Evolutionary conservation across 768 basidiomycete species (phyloP), one percentile per base, ranked within the genome.

Genomic region (Xanthoconium stramineum): DNA sequence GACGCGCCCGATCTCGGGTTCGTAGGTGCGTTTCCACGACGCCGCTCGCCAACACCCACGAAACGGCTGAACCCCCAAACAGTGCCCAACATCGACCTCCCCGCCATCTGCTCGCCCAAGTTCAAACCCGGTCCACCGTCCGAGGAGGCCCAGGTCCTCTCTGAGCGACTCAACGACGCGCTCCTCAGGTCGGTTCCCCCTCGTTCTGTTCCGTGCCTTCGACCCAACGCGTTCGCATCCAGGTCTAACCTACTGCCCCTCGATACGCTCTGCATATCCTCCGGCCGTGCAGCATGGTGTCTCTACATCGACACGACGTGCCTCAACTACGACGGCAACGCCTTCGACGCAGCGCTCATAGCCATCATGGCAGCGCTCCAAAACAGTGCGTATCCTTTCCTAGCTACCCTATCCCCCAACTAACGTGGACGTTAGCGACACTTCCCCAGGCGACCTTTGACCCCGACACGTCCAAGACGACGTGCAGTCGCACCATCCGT

Each of bases 281-380:
- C 83, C 0, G 85, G 84, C 4, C 91, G 88, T 67, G 81, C 92
- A 0, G 94, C 78, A 0, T 99, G 94, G 94, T 88, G 89, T 30
- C 79, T 98, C n/a, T 98, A 98, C 66, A 80, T 98, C 62, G 97
- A 99, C 61, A 84, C 91, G 30, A 91, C 88, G 1, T 98, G 96
- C 68, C 91, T 99, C 61, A 98, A 97, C 74, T 97, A 96, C 67
- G 95, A 98, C 69, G 97, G 97, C 6, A 98, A 98, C 66, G 89
- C 81, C 1, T 93, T 95, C 56, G 97, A 99, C 61, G 93, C 97
- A 1, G 81, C 91, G 0, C 77, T 98, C 11, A 69, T 98, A 20
- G 92, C 93, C 0, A 89, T 95, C 78, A 83, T 94, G 47, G 85
- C 89, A 10, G 94, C 96, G 6, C 75, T 98, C 43, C 81, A 78